Conservation (phyloP, 805 yeast genomes). For the Candida vartiovaarae region DNA sequence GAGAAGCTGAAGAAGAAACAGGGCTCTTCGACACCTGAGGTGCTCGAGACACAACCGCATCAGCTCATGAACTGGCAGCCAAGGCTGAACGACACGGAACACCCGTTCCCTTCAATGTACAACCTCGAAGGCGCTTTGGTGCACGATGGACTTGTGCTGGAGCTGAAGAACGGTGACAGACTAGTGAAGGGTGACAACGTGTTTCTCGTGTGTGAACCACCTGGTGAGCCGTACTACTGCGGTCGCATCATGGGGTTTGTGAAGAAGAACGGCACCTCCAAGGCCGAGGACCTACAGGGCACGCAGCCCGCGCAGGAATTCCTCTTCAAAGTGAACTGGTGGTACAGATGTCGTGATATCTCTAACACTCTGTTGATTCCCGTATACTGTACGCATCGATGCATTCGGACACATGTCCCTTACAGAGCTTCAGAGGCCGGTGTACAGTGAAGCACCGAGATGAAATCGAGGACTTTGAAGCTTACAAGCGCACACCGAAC, state of each 20-base stretch:
- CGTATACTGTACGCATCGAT: constrained; percentile 75
- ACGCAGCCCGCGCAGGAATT: constrained; percentile 45
- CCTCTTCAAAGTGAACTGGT: constrained; percentile 78
- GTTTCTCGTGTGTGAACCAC: constrained; percentile 84
- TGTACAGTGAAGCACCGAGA: constrained; percentile 63
- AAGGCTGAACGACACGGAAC: constrained; percentile 1
- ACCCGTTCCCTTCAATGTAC: constrained; percentile 28
- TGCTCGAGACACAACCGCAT: constrained; percentile 9
- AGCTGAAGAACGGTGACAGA: constrained; percentile 14
- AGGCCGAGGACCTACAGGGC: constrained; percentile 14
- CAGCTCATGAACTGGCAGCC: constrained; percentile 22
- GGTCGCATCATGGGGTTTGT: constrained; percentile 78
- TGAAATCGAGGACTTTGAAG: constrained; percentile 48
- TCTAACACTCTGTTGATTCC: constrained; percentile 59
- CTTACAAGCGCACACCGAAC: constrained; percentile 52
- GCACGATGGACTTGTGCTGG: constrained; percentile 16
- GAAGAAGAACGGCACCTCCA: constrained; percentile 26
- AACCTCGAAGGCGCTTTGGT: constrained; percentile 34
- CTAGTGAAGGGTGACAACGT: constrained; percentile 46
- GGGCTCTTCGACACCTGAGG: constrained; percentile 8
- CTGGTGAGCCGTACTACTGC: constrained; percentile 89
- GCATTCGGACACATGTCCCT: constrained; percentile 80
- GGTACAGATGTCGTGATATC: constrained; percentile 81
- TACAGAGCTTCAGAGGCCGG: constrained; percentile 66
- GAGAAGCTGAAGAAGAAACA: constrained; percentile 7